Base-by-base conservation (phyloP, 345 rosid species). In the Sapria himalayana region DNA sequence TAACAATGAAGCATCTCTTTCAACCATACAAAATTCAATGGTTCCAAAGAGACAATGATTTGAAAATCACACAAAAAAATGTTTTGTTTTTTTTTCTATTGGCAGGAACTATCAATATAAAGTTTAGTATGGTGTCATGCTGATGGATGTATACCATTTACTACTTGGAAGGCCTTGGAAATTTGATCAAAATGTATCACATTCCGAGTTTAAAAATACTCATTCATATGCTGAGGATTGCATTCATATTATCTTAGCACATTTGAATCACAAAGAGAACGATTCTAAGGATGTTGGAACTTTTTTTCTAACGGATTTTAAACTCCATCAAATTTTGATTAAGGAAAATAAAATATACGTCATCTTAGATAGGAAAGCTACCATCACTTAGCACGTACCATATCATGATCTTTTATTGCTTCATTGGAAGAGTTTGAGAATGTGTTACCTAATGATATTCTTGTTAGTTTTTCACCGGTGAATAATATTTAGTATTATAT, bases 41-140 rank as follows among this genome's bases (percentile, higher is more conserved):
- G n/a, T n/a, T n/a, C n/a, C n/a, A n/a, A n/a, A n/a, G n/a, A n/a
- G n/a, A n/a, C n/a, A n/a, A n/a, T n/a, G n/a, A n/a, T n/a, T 37
- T 37, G 3, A n/a, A n/a, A n/a, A 15, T 5, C 19, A 15, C 5
- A 4, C 41, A 37, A 14, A 9, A 0, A 15, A 5, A 1, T 37
- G 41, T n/a, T 3, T 9, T 10, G 43, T 39, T 16, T 3, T 27
- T 6, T 19, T 39, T 0, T 39, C 43, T 14, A 39, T 39, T 7
- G 43, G 43, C 4, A 39, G 22, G 22, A 24, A 39, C 1, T 39
- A 39, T 19, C 19, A 20, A 20, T 24, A 39, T n/a, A 27, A 39
- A 27, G 43, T 39, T 10, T 5, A 4, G 9, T 39, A 27, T 7
- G n/a, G n/a, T n/a, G 25, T 20, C 8, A 14, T 39, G 6, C 3